A percentile compares a stretch with the other conserved stretches of the same genome.
Conservation (phyloP, 331 rosid species). For the Quercus tomentella region DNA sequence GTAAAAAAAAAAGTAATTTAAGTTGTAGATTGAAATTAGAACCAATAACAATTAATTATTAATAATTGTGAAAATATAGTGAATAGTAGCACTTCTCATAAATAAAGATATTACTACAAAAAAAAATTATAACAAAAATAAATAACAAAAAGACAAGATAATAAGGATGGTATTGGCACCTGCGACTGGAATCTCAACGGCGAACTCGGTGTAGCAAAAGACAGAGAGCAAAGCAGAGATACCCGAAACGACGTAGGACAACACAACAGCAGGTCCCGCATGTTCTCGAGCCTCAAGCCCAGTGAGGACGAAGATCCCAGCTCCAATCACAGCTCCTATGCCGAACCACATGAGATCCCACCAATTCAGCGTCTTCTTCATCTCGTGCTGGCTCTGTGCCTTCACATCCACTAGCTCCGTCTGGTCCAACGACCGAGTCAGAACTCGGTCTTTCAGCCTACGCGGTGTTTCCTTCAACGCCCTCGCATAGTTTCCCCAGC, state of each 20-base stretch:
- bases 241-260: constrained; percentile 45
- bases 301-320: constrained; percentile 47
- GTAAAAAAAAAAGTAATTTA: too few species aligned
- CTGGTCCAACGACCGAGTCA: constrained; percentile 49
- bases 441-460: constrained; percentile 47
- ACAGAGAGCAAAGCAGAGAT: constrained; percentile 50
- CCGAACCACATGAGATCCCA: constrained; percentile 63
- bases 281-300: constrained; percentile 22
- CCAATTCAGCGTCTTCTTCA: constrained; percentile 54
- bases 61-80: too few species aligned
- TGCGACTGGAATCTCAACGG: constrained; percentile 51
- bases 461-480: constrained; percentile 46
- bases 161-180: constrained; percentile 7
- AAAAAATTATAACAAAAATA: too few species aligned
- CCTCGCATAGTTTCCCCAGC: constrained; percentile 42
- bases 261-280: constrained; percentile 46
- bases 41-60: rapidly evolving
- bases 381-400: constrained; percentile 39
- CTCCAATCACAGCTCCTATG: constrained; percentile 42
- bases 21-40: rapidly evolving
- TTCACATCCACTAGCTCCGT: constrained; percentile 63
- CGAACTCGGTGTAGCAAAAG: constrained; percentile 56
- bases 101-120: not conserved
- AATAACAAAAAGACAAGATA: not conserved
- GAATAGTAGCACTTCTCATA: too few species aligned